Base-by-base conservation (phyloP, 768 basidiomycete genomes). In the Dioszegia hungarica region DNA sequence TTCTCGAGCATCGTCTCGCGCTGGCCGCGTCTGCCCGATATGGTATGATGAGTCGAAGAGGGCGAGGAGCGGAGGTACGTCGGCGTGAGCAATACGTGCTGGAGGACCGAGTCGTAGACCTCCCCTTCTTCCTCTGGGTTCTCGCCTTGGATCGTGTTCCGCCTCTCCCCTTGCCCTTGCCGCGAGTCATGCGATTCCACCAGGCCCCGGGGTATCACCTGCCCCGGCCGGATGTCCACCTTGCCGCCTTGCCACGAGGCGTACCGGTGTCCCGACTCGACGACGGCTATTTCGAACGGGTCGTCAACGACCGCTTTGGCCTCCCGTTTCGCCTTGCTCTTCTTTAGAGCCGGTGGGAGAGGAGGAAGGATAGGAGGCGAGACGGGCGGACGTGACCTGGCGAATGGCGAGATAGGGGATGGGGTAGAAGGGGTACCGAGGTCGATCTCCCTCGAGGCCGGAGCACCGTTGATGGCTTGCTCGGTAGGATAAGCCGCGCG, bases 171-270 rank as follows among this genome's bases (percentile, higher is more conserved):
- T 31, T 52, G n/a, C n/a, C n/a, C 38, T 10, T 54, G 52, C 50
- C 24, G 12, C 8, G 34, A n/a, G n/a, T n/a, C 8, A 48, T 34
- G 47, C 29, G 41, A 54, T 39, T 39, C 57, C 54, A 43, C 44
- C 47, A 36, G 28, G 25, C 49, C 49, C 9, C 52, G 38, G 25
- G 70, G 67, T 8, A 72, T 56, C 3, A 68, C 50, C 46, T 68
- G 45, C 10, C 70, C 70, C 46, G 70, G 70, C 24, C 62, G 49
- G 41, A 72, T 56, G 37, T 66, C 66, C 22, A 72, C 67, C 48
- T 66, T 62, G 27, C 68, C 70, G 5, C 67, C 65, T 59, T 69
- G 51, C 67, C 71, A 73, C 27, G 63, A 65, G 19, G 69, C 56
- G 43, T 73, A 71, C 47, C 60, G 52, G 47, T 73, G 70, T 33